Evolutionary conservation across 2,329 filamentous ascomycete species (phyloP).

Genomic region (Colletotrichum lentis): DNA sequence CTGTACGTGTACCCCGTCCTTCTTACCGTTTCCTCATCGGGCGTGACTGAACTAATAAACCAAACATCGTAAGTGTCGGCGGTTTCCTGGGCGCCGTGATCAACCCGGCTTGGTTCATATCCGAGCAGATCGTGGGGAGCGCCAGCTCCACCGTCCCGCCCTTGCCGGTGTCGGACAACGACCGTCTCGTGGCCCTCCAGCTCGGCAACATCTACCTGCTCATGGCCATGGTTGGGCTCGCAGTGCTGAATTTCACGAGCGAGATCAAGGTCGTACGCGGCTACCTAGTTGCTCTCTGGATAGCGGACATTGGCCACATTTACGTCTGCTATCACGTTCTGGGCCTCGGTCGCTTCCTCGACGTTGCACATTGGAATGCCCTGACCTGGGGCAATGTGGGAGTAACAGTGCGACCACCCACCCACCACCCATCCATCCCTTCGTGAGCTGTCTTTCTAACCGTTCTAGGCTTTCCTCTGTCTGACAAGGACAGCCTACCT

Average conservation of each 20-base stretch:
- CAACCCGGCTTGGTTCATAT: constrained; percentile 68
- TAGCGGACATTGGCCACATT: constrained; percentile 74
- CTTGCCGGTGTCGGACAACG: constrained; percentile 53
- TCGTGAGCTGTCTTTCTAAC: not conserved
- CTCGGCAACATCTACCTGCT: constrained; percentile 76
- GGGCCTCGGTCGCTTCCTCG: constrained; percentile 61
- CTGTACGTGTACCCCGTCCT: constrained; percentile 58
- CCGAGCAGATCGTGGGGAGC: constrained; percentile 63
- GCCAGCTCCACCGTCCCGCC: constrained; percentile 38
- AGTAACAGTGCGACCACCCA: constrained; percentile 61
- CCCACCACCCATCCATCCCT: not conserved
- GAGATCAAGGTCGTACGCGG: constrained; percentile 72
- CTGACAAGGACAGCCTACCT: constrained; percentile 45
- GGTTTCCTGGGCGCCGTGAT: constrained; percentile 66
- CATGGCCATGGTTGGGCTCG: constrained; percentile 69
- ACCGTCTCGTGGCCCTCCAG: constrained; percentile 69
- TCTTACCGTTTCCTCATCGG: not conserved
- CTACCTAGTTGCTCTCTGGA: constrained; percentile 71
- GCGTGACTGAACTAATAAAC: constrained; percentile 28
- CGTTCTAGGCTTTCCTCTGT: constrained; percentile 44
- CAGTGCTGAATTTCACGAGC: constrained; percentile 68
- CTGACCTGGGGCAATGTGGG: constrained; percentile 79
- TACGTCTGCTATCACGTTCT: constrained; percentile 65
- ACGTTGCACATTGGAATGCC: constrained; percentile 69
- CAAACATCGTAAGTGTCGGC: constrained; percentile 56